Evolutionary conservation across 345 rosid genomes (phyloP).

Genomic region (Odontarrhena argentea): DNA sequence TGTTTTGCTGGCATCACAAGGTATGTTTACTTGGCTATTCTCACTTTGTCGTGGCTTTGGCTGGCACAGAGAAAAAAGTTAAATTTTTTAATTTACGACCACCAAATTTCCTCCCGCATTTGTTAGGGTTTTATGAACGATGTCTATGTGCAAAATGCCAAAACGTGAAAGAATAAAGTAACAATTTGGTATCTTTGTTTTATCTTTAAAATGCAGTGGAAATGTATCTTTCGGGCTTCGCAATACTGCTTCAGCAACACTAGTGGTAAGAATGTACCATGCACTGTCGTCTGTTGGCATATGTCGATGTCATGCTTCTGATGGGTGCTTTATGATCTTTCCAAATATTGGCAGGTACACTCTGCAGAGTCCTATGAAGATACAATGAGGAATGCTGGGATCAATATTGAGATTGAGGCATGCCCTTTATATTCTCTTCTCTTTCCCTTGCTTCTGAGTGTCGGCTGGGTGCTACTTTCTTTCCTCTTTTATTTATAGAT

Average conservation of each 20-base stretch:
- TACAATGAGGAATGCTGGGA: slow-evolving; percentile 72
- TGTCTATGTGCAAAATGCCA: neutral
- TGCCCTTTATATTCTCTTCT: slow-evolving; percentile 14
- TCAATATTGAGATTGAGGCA: slow-evolving; percentile 78
- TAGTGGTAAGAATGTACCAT: slow-evolving; percentile 52
- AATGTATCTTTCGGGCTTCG: slow-evolving; percentile 83
- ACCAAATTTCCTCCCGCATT: neutral
- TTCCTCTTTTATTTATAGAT: slow-evolving; percentile 17
- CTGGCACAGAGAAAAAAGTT: slow-evolving; percentile 5
- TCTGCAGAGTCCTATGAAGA: slow-evolving; percentile 73
- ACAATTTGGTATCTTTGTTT: slow-evolving; percentile 7
- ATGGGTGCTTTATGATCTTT: slow-evolving; percentile 36
- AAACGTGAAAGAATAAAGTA: neutral
- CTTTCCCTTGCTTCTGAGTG: slow-evolving; percentile 19
- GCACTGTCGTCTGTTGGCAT: slow-evolving; percentile 20
- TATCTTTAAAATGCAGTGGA: slow-evolving; percentile 59
- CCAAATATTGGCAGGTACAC: slow-evolving; percentile 53
- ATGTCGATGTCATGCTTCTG: slow-evolving; percentile 21
- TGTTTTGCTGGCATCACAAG: slow-evolving; percentile 79
- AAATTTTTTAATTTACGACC: neutral
- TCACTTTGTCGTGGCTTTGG: slow-evolving; percentile 12
- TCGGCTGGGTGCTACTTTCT: slow-evolving; percentile 24
- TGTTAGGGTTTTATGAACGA: slow-evolving; percentile 4
- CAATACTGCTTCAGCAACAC: slow-evolving; percentile 71
- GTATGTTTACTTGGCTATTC: slow-evolving; percentile 45